A percentile compares a stretch with the other conserved stretches of the same genome.
These are phyloP conservation scores for Diplodia mutila DNA, from an alignment of 2,329 filamentous ascomycete genomes.

Conservation along the genomic window DNA sequence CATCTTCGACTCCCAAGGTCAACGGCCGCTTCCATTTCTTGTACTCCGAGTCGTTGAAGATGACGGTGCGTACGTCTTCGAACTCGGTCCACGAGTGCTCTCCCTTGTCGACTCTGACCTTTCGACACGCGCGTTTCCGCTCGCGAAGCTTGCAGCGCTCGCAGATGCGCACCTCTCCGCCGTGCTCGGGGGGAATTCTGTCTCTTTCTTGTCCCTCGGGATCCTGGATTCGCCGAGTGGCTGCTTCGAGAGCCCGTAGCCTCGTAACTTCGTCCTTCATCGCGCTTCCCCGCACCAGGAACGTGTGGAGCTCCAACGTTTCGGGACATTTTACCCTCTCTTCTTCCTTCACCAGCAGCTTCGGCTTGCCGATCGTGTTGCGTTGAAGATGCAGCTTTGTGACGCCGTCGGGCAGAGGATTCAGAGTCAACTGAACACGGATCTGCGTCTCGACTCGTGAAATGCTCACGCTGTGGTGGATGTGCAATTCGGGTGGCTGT, in stretches of 20 bases:
- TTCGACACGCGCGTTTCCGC: constrained; percentile 80
- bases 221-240: background rate
- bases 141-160: constrained; percentile 81
- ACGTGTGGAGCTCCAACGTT: constrained; percentile 77
- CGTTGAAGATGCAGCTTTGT: constrained; percentile 76
- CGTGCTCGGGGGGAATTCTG: constrained; percentile 38
- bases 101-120: constrained; percentile 88
- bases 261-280: constrained; percentile 72
- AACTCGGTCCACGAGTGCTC: constrained; percentile 69
- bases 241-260: constrained; percentile 60
- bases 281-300: constrained; percentile 84
- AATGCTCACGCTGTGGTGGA: background rate
- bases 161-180: constrained; percentile 88
- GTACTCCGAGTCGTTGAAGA: background rate
- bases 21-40: constrained; percentile 46
- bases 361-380: constrained; percentile 88
- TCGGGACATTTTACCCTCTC: constrained; percentile 63
- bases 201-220: background rate
- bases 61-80: background rate
- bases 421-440: background rate
- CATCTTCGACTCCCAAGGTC: constrained; percentile 28
- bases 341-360: constrained; percentile 75
- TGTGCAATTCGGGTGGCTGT: background rate
- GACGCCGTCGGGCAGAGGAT: background rate
- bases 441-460: background rate